phyloP scores from a whole-genome alignment of 2,329 filamentous ascomycete species.

The Pseudocercospora pini-densiflorae region DNA sequence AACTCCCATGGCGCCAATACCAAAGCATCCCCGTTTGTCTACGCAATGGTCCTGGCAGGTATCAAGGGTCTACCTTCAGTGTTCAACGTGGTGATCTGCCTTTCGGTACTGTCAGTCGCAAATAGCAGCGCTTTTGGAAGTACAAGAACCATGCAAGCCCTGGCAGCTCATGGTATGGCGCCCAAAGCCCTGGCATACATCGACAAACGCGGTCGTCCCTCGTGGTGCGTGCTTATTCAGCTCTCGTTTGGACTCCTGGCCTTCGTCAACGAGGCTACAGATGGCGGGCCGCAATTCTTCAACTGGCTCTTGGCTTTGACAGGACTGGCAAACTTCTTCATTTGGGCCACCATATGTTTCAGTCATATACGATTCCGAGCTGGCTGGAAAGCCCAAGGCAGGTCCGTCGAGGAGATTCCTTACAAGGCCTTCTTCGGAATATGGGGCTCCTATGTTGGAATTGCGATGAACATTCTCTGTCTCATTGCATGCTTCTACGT shows the following conservation, averaged over 20 bases:
- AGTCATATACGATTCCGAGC: conserved; percentile 85
- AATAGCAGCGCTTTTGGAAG: conserved; percentile 61
- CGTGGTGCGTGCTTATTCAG: conserved; percentile 69
- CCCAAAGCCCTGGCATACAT: conserved; percentile 63
- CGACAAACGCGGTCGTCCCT: conserved; percentile 79
- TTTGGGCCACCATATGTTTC: conserved; percentile 81
- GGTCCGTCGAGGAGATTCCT: conserved; percentile 65
- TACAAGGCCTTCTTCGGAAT: conserved; percentile 62
- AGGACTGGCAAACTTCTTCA: conserved; percentile 74
- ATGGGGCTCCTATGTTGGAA: conserved; percentile 45
- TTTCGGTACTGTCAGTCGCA: conserved; percentile 62
- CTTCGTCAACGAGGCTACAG: conserved; percentile 70
- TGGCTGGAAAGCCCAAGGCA: conserved; percentile 71
- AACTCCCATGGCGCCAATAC: conserved; percentile 29
- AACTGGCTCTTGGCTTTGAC: conserved; percentile 78
- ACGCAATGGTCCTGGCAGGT: conserved; percentile 64
- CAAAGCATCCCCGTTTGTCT: conserved; percentile 65
- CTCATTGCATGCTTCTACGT: conserved; percentile 78
- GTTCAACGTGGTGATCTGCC: conserved; percentile 69
- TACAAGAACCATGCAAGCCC: conserved; percentile 83
- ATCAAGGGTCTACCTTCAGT: conserved; percentile 65
- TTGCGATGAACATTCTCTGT: conserved; percentile 66
- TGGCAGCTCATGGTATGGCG: conserved; percentile 69
- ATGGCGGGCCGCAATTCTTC: conserved; percentile 66
- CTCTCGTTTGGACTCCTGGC: conserved; percentile 72